Conservation (phyloP, 345 rosid genomes). For the Citrus glauca region DNA sequence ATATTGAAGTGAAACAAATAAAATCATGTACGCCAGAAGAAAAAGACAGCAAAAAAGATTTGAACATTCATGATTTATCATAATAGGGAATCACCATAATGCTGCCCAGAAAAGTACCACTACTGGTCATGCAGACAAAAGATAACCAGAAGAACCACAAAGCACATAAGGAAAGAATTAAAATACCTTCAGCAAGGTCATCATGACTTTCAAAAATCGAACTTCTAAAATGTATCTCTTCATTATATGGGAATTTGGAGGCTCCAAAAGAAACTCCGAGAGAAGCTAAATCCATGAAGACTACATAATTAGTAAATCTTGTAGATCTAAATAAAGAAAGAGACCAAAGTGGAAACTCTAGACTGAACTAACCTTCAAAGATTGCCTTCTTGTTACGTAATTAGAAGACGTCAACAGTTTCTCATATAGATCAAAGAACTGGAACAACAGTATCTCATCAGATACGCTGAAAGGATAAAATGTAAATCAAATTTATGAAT, state of each 20-base stretch:
- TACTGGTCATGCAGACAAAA: conserved; percentile 1
- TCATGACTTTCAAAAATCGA: conserved; percentile 83
- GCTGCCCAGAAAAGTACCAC: neutral
- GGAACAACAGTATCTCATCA: conserved; percentile 36
- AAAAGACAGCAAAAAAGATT: neutral
- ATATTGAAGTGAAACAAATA: neutral
- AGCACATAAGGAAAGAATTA: neutral
- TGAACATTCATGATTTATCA: neutral
- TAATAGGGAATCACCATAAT: neutral
- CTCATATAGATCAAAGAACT: conserved; percentile 88
- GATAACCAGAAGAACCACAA: neutral
- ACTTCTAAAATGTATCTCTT: conserved; percentile 89
- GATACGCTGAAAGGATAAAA: conserved; percentile 12
- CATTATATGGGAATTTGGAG: conserved; percentile 84
- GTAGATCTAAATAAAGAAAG: conserved; percentile 7
- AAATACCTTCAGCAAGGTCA: conserved; percentile 79
- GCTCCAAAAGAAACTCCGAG: conserved; percentile 88
- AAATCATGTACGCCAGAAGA: neutral
- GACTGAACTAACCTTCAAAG: conserved; percentile 69
- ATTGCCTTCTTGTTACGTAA: conserved; percentile 97
- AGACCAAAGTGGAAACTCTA: neutral
- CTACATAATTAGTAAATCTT: conserved; percentile 1
- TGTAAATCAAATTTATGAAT: neutral
- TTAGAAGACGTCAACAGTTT: conserved; percentile 81
- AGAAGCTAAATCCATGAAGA: conserved; percentile 62